Evolutionary conservation across 768 basidiomycete species (phyloP), one percentile per base, ranked within the genome.

Genomic region (Xerocomellus chrysenteron): DNA sequence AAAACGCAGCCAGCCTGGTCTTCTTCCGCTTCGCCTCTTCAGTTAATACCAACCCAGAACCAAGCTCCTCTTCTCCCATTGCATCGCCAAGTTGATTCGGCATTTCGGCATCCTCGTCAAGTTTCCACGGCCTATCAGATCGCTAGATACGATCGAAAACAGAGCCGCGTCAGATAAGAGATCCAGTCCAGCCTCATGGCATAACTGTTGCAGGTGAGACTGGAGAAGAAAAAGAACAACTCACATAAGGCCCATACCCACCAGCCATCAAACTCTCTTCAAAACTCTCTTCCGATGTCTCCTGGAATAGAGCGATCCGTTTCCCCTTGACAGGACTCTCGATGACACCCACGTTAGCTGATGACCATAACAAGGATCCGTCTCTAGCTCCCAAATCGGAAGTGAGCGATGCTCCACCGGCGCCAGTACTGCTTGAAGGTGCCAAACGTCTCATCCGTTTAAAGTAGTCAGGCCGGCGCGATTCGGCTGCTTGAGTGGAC

Each of bases 261-360:
- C 88, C 88, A 19, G 88, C 88, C 82, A 90, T 88, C 41, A 91
- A 69, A 62, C 88, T 88, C 72, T 92, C 89, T 64, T 92, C 90
- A 62, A 92, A 91, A 64, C 88, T 91, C 71, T 89, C 88, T 45
- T 89, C 88, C 5, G 86, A 87, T 0, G 88, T 90, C 72, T 90
- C 88, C 68, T 90, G 88, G 69, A 91, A 92, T 40, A 92, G 70
- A 60, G 83, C 85, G 36, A 91, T 74, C 49, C 88, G 77, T 54
- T 90, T 77, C 1, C 90, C 90, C 72, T 87, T 90, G 52, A 77
- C 69, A 0, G 90, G 88, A 62, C 83, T 90, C 60, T 86, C 84
- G 61, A 79, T 80, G 28, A 91, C 83, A 16, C 87, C 88, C 32
- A 89, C 73, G 33, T 74, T 63, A 16, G 45, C 48, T 16, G 68